Conservation (phyloP, 345 rosid species). For the Euphorbia tirucalli region DNA sequence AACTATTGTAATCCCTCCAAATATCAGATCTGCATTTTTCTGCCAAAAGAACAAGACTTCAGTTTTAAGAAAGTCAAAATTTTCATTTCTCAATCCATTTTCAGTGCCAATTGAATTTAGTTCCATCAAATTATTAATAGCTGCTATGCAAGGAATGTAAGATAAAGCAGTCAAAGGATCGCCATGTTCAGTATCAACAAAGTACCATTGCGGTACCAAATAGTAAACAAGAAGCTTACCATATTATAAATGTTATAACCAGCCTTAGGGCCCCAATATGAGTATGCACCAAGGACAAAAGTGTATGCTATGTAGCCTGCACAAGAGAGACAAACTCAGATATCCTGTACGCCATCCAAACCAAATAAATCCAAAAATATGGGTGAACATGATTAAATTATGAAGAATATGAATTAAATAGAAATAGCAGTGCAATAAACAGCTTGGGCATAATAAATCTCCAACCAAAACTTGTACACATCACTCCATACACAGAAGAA, state of each 20-base stretch:
- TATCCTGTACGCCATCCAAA: background rate
- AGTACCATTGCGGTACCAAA: no score
- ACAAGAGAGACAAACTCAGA: conserved; percentile 17
- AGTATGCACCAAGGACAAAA: conserved; percentile 92
- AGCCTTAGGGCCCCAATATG: conserved; percentile 98
- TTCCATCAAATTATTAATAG: no score
- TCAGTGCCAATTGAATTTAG: background rate
- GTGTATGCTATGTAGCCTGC: conserved; percentile 84
- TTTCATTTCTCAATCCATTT: background rate
- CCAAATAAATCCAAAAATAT: background rate
- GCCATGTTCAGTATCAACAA: no score
- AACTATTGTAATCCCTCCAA: conserved; percentile 83
- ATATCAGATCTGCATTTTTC: conserved; percentile 81
- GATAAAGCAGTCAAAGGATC: no score
- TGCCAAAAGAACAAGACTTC: conserved; percentile 31
- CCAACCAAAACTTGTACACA: no score
- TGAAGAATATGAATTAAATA: background rate
- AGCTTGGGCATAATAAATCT: no score
- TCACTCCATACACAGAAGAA: no score
- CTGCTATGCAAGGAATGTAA: no score
- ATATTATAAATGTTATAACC: conserved; percentile 79
- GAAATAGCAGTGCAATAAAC: no score
- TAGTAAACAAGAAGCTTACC: conserved; percentile 45
- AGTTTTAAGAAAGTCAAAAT: background rate
- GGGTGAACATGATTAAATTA: background rate